Base-by-base conservation (phyloP, 352 stramenopile genomes). In the Phytophthora ramorum region DNA sequence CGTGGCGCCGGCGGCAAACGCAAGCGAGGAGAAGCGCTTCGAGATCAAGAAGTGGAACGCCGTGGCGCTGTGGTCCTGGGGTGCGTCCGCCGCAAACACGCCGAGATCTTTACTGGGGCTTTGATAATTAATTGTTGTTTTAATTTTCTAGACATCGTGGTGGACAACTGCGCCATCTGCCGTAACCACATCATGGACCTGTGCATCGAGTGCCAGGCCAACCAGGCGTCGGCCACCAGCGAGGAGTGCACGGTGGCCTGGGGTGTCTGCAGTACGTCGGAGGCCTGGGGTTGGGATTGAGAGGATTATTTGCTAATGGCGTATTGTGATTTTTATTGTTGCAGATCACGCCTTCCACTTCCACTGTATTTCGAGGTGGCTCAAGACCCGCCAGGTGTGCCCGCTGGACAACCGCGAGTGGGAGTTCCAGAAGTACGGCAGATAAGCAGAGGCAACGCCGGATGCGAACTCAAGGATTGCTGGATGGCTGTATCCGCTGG, bases 11-110 rank as follows among this genome's bases (percentile, higher is more conserved):
- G 48, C 51, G 2, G 26, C 63, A 12, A 28, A 49, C 26, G 28
- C 62, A 30, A 68, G 53, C 30, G 81, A 93, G 41, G 84, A 92
- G 66, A 94, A 94, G 75, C 89, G 97, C 61, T 99, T 99, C 69
- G 97, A 99, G 89, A 99, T 99, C 73, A 99, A 99, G 77, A 99
- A 99, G 80, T 99, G 97, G 97, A 99, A 99, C 79, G 94, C 96
- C 12, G 93, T 99, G 38, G 97, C 97, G 59, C 98, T 99, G 80
- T 99, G 98, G 98, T 98, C 91, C 9, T 99, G 97, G 97, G 97
- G 84, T 94, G 48, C 69, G 80, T 84, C 7, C 16, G 16, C 16
- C 8, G 17, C 14, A 2, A 22, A 9, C n/a, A 48, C 16, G 20
- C 58, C 32, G 22, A 54, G 49, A 76, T 77, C 55, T 68, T 73